phyloP scores from a whole-genome alignment of 2,329 filamentous ascomycete genomes.

The Ploettnerulaceae sp. region DNA sequence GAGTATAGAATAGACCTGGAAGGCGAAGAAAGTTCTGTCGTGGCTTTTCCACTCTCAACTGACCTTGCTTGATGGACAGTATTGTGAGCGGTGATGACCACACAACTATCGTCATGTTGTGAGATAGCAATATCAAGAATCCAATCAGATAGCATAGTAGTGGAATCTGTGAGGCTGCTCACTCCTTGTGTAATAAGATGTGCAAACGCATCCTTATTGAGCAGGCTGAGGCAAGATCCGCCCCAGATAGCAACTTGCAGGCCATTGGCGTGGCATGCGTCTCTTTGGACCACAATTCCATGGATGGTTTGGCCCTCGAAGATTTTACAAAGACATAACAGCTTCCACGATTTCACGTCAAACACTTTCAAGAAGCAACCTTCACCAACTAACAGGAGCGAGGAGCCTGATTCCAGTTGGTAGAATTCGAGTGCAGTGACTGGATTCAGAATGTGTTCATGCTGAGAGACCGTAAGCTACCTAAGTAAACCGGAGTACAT shows the following conservation, averaged over 20 bases:
- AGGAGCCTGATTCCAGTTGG: conserved; percentile 28
- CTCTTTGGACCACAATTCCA: conserved; percentile 52
- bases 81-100: conserved; percentile 83
- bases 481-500: no score
- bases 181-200: conserved; percentile 13
- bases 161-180: conserved; percentile 28
- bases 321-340: conserved; percentile 44
- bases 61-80: conserved; percentile 54
- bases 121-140: conserved; percentile 63
- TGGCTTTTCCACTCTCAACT: conserved; percentile 27
- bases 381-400: conserved; percentile 54
- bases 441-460: conserved; percentile 39
- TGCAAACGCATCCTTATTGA: conserved; percentile 32
- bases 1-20: conserved; percentile 86
- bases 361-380: conserved; percentile 55
- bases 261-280: conserved; percentile 10
- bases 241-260: conserved; percentile 63
- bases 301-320: conserved; percentile 70
- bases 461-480: conserved; percentile 25
- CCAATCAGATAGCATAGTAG: conserved; percentile 63
- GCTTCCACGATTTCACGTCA: conserved; percentile 30
- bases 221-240: conserved; percentile 44
- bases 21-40: conserved; percentile 52
- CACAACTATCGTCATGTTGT: conserved; percentile 42
- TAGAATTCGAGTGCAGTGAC: conserved; percentile 57